Conservation (phyloP, 257 asterid species). For the Solanum bukasovii region DNA sequence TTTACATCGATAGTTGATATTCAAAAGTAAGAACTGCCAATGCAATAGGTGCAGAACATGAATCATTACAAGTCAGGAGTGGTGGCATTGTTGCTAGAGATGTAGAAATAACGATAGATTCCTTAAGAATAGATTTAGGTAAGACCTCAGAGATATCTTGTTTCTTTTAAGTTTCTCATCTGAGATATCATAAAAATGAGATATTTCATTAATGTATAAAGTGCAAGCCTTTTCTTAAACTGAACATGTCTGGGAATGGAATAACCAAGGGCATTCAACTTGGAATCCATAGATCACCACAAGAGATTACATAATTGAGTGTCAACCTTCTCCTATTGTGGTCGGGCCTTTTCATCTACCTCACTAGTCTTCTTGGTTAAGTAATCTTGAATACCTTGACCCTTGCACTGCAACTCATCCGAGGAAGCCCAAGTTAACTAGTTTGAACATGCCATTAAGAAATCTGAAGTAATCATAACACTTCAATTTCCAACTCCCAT, state of each 20-base stretch:
- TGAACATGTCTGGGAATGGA: background rate
- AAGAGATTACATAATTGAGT: background rate
- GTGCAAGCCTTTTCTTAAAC: background rate
- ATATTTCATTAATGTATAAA: background rate
- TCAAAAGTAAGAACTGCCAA: background rate
- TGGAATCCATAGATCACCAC: background rate
- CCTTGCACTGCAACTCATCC: background rate
- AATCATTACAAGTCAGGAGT: background rate
- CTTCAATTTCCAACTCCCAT: background rate
- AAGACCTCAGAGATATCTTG: background rate
- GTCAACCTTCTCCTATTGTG: background rate
- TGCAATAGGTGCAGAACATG: background rate
- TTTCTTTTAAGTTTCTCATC: background rate
- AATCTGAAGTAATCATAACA: background rate
- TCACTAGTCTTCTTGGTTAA: background rate
- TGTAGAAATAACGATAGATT: background rate
- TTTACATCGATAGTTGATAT: background rate
- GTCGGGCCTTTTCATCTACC: background rate
- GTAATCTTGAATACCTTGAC: background rate
- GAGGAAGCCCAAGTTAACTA: background rate
- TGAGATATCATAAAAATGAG: background rate
- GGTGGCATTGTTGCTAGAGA: background rate
- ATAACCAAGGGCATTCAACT: background rate
- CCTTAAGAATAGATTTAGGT: background rate
- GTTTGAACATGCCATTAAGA: background rate